These are phyloP conservation scores for Kurtzmaniella natalensis DNA, from an alignment of 1,139 yeast species.

Conservation along the genomic window DNA sequence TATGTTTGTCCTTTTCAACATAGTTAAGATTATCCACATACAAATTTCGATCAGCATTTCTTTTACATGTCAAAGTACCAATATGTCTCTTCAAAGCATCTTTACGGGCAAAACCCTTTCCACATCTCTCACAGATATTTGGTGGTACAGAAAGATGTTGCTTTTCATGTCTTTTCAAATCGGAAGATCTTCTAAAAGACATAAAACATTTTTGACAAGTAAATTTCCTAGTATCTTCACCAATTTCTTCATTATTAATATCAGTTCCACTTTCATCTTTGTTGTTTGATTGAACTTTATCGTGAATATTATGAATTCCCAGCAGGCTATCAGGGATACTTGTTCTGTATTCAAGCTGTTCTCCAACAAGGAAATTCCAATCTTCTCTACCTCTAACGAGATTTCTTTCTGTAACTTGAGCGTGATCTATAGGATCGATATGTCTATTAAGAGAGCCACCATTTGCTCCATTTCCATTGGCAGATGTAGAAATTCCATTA, in stretches of 20 bases:
- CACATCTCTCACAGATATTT: constrained; percentile 68
- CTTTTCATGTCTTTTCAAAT: constrained; percentile 61
- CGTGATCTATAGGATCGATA: constrained; percentile 2
- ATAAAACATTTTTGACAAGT: constrained; percentile 47
- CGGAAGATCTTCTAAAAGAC: constrained; percentile 59
- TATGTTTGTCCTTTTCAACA: constrained; percentile 12
- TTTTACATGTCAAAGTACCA: constrained; percentile 67
- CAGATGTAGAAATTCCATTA: constrained; percentile 1
- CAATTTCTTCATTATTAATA: too few species aligned
- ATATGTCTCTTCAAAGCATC: constrained; percentile 74
- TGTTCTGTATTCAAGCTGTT: constrained; percentile 15
- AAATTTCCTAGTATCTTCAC: constrained; percentile 28
- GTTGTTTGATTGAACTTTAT: constrained; percentile 5
- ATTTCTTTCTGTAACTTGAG: neutral
- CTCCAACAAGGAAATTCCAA: constrained; percentile 36
- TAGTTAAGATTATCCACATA: constrained; percentile 34
- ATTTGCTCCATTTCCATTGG: neutral
- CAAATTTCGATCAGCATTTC: constrained; percentile 53
- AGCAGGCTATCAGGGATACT: too few species aligned
- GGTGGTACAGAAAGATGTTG: constrained; percentile 58
- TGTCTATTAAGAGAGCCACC: neutral
- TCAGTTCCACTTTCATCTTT: too few species aligned
- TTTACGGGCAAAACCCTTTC: constrained; percentile 77
- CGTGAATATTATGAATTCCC: constrained; percentile 11
- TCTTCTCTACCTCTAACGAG: constrained; percentile 18